Evolutionary conservation across 768 basidiomycete genomes (phyloP), one percentile per base, ranked within the genome.

Genomic region (Mycena epipterygia): DNA sequence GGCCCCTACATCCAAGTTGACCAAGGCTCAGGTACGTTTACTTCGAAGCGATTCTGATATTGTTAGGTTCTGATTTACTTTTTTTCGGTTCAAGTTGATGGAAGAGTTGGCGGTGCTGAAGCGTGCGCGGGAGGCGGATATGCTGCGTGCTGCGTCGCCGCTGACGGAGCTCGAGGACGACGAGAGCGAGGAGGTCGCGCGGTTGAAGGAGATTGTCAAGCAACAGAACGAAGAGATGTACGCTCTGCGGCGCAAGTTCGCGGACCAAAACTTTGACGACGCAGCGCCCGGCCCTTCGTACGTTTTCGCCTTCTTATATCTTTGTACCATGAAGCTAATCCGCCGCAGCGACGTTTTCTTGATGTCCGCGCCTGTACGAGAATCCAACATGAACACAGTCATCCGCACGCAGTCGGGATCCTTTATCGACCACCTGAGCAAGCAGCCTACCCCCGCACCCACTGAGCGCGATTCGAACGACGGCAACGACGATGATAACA

Each of bases 371-470:
- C 42, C 64, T 49, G 44, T 63, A 0, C 64, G 64, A n/a, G n/a
- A n/a, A 35, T 58, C 70, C 16, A 25, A 27, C 39, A 64, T 33
- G 32, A 55, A 60, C 52, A 69, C 73, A 37, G 61, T 82, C 39
- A 79, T 76, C 30, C 80, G 85, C 41, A 87, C 87, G 9, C 81
- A 82, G 63, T 87, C 87, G 13, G 87, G 88, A 3, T 86, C 88
- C 4, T 72, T 82, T 53, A 88, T 89, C 65, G 81, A 84, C 53
- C 75, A 80, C 37, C 44, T 85, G 39, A 88, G 85, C 78, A 85
- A 85, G 70, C 86, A 81, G 27, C 87, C 87, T 13, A 88, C 87
- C 1, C 88, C 88, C 60, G 85, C 86, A 25, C 86, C 87, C 35
- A 87, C 77, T 75, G 62, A 80, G 69, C 35, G 65, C 37, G 74